Base-by-base conservation (phyloP, 2,329 filamentous ascomycete genomes). In the Aspergillus proliferans region DNA sequence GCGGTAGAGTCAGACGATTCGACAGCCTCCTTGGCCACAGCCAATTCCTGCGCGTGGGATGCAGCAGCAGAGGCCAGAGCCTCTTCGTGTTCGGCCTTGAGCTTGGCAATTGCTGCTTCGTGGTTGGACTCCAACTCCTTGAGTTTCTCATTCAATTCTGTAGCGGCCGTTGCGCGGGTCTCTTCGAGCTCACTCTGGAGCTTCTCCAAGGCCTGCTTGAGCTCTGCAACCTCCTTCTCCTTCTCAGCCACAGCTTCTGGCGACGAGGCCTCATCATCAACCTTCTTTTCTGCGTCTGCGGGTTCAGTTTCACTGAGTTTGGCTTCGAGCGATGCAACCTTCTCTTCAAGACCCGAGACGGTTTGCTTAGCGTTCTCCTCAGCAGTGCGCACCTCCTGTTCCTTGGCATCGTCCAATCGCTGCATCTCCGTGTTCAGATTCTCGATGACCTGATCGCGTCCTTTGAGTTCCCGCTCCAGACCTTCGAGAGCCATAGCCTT, bases 381-480 rank as follows among this genome's bases (percentile, higher is more conserved):
- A 18, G 66, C 66, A 12, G 66, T 62, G 34, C 54, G 57, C 22
- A 66, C 56, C 39, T 66, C 65, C 46, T 70, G 56, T 22, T 69
- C 65, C 47, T 71, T 74, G 21, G 62, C 52, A 24, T 64, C 52
- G 30, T 60, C 58, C 22, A 71, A 48, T 46, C 64, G 65, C 19
- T 67, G 57, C 45, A 68, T 63, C 49, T 74, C 71, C 18, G 58
- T 58, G 43, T 72, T 65, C 19, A 71, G 61, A 30, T 64, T 69
- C 21, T 70, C 65, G 30, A 70, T 65, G 3, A 70, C 68, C 21
- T 65, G 65, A 18, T 68, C 64, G 2, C 60, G 62, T 39, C 61
- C 66, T 52, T 69, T 64, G 42, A 67, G 56, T 52, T 72, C 65
- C 40, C 61, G 53, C 46, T 65, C 52, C 22, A 69, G 53, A 46